Base-by-base conservation (phyloP, 495 filamentous ascomycete species). In the Bathelium albidoporum region DNA sequence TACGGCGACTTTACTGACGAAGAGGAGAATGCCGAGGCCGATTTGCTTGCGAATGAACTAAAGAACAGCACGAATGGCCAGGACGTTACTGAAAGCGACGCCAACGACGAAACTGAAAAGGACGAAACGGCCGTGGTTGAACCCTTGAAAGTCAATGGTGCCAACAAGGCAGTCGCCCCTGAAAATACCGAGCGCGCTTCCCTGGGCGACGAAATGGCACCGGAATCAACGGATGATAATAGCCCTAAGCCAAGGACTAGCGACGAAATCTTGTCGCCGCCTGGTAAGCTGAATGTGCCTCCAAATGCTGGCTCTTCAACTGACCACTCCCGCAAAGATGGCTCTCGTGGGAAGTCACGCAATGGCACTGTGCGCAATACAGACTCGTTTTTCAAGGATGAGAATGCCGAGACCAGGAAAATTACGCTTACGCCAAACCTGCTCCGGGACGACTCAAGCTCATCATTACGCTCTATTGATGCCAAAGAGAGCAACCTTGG, bases 381-480 rank as follows among this genome's bases (percentile, higher is more conserved):
- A 14, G 91, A 97, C 71, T 95, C 90, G 14, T 96, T 98, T 79
- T 97, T 96, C 81, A 95, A 91, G 74, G 94, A 97, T 65, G 94
- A 98, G 67, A 89, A 85, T 32, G 86, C 88, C 39, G 95, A 97
- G 71, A 96, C 94, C 0, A 89, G 93, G 74, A 99, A 99, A 78
- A 96, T 99, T 65, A 95, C 91, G 1, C 80, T 99, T 32, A 99
- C 94, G 0, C 94, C 94, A 14, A 95, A 93, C 65, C 79, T 99
- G n/a, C 79, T 97, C 41, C 85, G 94, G 18, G 93, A 97, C 64
- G 92, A 96, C 67, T 80, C 79, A 1, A 80, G 75, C 60, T 82
- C 80, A n/a, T 75, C 81, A 7, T 72, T 83, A 58, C 74, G 76
- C 10, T 85, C 84, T 16, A 81, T 68, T 66, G 89, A 91, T 29